Evolutionary conservation across 805 yeast species (phyloP), one percentile per base, ranked within the genome.

Genomic region (Metschnikowia borealis): DNA sequence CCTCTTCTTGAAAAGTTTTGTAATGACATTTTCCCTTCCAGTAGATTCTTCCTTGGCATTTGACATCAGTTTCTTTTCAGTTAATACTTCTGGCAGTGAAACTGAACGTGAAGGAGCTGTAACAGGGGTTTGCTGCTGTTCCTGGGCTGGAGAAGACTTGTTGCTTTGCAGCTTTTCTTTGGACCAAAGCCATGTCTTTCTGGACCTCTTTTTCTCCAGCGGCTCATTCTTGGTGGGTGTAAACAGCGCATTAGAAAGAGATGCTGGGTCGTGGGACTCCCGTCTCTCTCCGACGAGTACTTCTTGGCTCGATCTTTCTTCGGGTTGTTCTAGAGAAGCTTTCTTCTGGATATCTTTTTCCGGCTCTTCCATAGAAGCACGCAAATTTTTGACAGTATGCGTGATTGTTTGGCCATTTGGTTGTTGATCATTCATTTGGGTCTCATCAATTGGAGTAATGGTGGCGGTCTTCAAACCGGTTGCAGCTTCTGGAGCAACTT

Each of bases 131-230:
- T 26, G 43, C 11, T 32, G 26, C 23, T 39, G 43, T 15, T 26
- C 29, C 29, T 34, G 38, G 10, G 32, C 35, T 21, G 17, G 11
- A 17, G 10, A 7, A 6, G 33, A 13, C 20, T 38, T 40, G n/a
- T 35, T 40, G 13, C 36, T 32, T 3, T 43, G 35, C 6, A 49
- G 48, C 48, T 62, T 56, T 26, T 57, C 66, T 49, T 65, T 64
- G 36, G 69, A 55, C 78, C 77, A 73, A 8, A 66, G 65, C 77
- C 77, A 73, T 13, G 72, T 64, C 54, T 70, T 70, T 60, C 70
- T 73, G 47, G 64, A 59, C 44, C 66, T 56, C 39, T 54, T 60
- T 56, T 58, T 62, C 38, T 53, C 57, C 10, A 44, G 31, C 5
- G 31, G 15, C n/a, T 38, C 48, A n/a, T 15, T 29, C 31, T 18